Evolutionary conservation across 2,329 filamentous ascomycete species (phyloP), one percentile per base, ranked within the genome.

Genomic region (Stagonosporopsis vannaccii): DNA sequence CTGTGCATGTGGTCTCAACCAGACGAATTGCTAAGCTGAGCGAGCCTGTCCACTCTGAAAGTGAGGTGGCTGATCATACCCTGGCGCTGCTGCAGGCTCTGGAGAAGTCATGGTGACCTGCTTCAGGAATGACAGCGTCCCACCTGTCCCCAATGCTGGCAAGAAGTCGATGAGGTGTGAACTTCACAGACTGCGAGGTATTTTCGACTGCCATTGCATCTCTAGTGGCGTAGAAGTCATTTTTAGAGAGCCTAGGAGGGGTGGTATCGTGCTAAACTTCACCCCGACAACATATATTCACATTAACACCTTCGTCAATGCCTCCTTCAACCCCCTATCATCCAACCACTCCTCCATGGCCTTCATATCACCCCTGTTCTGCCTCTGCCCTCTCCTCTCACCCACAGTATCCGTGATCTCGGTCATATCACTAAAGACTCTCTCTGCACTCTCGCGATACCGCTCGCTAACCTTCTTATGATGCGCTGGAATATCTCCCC

Each of bases 391-490:
- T 60, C 78, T 76, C 63, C 78, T 77, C 62, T 82, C 80, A 1
- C 80, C 80, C 15, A 83, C 73, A 58, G 42, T 51, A 48, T 82
- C 82, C 2, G 83, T 85, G 30, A 87, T 85, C 60, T 86, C 82
- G 22, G 76, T 75, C 81, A 89, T 88, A 26, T 83, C 82, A 6
- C 62, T 59, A 58, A 88, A 83, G 3, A 79, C 80, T 19, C 82
- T 73, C 8, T 52, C 55, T 8, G 65, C 67, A 0, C 52, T 64
- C 65, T 85, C 82, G 1, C 83, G 69, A 53, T 79, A 80, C 9
- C 82, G 71, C 73, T 87, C 85, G 66, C 81, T 85, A 33, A 87
- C 84, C 62, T 87, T 87, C 61, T 87, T 87, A 59, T 87, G 85
- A 54, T 85, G 80, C 17, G 82, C 78, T 0, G 85, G 85, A 6